Evolutionary conservation across 805 yeast species (phyloP), one percentile per base, ranked within the genome.

Genomic region (Wickerhamiella azymoides): DNA sequence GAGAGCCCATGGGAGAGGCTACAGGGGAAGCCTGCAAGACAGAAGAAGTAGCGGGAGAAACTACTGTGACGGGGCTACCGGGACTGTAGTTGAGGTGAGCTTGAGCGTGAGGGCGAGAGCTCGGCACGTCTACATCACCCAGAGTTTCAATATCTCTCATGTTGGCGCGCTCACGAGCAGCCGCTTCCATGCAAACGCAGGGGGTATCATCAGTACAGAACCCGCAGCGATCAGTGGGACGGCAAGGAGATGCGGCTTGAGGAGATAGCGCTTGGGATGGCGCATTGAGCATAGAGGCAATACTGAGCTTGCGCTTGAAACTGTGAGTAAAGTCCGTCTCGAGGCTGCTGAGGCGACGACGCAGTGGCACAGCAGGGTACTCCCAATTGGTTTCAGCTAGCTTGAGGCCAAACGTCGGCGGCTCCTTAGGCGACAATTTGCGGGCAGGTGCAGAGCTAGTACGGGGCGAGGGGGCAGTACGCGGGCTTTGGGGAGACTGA

Each of bases 161-260:
- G 13, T 62, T 63, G n/a, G 63, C 64, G 30, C 66, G 64, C 43
- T 64, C 70, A 16, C 58, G 55, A 1, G 63, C 63, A 9, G 72
- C 74, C 14, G 76, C 82, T 54, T 85, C 96, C 24, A 89, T 75
- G 60, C 96, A 89, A 2, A 89, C 82, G 63, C 97, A 89, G 2
- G 94, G 88, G 0, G 94, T 79, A 53, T 79, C 92, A 53, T 84
- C 94, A 0, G 94, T 76, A 58, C 97, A 89, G 62, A 89, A 88
- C 0, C 97, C 97, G 63, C 97, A 89, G 48, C 81, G 76, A 52
- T 83, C 93, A 37, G 38, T 47, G 26, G 51, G 46, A 43, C 39
- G 40, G 14, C 33, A 13, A 11, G 33, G 24, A 50, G 33, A 28
- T 33, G 25, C 18, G 43, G 45, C 2, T 19, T n/a, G 16, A n/a